A percentile compares a stretch with the other conserved stretches of the same genome.
phyloP scores from a whole-genome alignment of 495 filamentous ascomycete genomes.

The Lasiosphaeriaceae sp. region DNA sequence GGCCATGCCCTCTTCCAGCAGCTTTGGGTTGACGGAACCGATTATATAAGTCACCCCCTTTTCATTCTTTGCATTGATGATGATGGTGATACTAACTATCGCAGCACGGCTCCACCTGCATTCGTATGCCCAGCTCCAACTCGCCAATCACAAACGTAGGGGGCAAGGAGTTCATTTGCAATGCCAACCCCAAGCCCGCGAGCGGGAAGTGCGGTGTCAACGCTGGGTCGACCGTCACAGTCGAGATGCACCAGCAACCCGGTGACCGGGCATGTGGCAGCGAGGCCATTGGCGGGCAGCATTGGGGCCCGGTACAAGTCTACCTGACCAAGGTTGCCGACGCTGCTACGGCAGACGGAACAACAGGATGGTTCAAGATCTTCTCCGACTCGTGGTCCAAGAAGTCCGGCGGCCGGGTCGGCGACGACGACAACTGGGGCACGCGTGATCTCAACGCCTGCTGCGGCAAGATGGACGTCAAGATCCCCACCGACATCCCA shows the following conservation, averaged over 20 bases:
- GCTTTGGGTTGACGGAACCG: slow-evolving; percentile 48
- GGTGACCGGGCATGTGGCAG: slow-evolving; percentile 37
- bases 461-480: slow-evolving; percentile 48
- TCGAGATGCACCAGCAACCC: slow-evolving; percentile 52
- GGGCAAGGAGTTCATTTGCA: slow-evolving; percentile 38
- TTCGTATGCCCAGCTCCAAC: slow-evolving; percentile 40
- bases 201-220: slow-evolving; percentile 42
- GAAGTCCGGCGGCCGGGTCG: slow-evolving; percentile 27
- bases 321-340: slow-evolving; percentile 53
- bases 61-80: not conserved
- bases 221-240: slow-evolving; percentile 43
- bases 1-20: slow-evolving; percentile 50
- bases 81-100: slow-evolving; percentile 8
- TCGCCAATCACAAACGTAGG: slow-evolving; percentile 43
- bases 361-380: slow-evolving; percentile 49
- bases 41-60: slow-evolving; percentile 39
- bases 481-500: slow-evolving; percentile 42
- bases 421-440: slow-evolving; percentile 48
- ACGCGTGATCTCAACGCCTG: slow-evolving; percentile 49
- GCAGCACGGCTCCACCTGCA: slow-evolving; percentile 35
- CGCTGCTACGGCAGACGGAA: slow-evolving; percentile 40
- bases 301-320: slow-evolving; percentile 47
- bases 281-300: slow-evolving; percentile 48
- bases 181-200: slow-evolving; percentile 34
- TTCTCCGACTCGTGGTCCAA: slow-evolving; percentile 44